Evolutionary conservation across 805 yeast species (phyloP).

Genomic region (Kodamaea laetipori): DNA sequence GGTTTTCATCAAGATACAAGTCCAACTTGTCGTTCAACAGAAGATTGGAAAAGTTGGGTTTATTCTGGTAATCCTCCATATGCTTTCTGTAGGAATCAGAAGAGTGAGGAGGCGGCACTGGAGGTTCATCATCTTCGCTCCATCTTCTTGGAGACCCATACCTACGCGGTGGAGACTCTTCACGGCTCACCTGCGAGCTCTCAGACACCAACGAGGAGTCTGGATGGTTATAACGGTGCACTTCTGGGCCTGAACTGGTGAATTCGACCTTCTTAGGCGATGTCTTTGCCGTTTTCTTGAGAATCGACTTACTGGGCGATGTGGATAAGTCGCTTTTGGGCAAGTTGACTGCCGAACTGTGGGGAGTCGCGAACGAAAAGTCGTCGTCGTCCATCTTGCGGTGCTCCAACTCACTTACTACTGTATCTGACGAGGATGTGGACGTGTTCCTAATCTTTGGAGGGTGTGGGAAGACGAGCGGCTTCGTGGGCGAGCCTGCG

Average conservation of each 20-base stretch:
- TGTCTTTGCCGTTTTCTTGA: slow-evolving; percentile 30
- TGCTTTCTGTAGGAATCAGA: slow-evolving; percentile 12
- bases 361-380: slow-evolving; percentile 24
- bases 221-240: slow-evolving; percentile 31
- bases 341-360: slow-evolving; percentile 16
- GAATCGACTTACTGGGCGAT: slow-evolving; percentile 43
- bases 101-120: slow-evolving; percentile 30
- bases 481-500: slow-evolving; percentile 34
- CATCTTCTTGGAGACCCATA: not conserved
- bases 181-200: slow-evolving; percentile 1
- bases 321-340: slow-evolving; percentile 4
- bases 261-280: slow-evolving; percentile 47
- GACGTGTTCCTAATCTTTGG: slow-evolving; percentile 17
- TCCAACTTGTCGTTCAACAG: slow-evolving; percentile 49
- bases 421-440: slow-evolving; percentile 46
- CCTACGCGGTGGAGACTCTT: slow-evolving; percentile 3
- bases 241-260: slow-evolving; percentile 29
- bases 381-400: slow-evolving; percentile 21
- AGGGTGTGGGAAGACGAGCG: slow-evolving; percentile 30
- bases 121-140: slow-evolving; percentile 21
- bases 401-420: slow-evolving; percentile 34
- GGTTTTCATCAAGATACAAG: slow-evolving; percentile 33
- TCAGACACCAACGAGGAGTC: slow-evolving; percentile 11
- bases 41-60: slow-evolving; percentile 20
- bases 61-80: slow-evolving; percentile 3